Percentiles rank a stretch among this genome's conserved stretches.
Evolutionary conservation across 768 basidiomycete species (phyloP).

Genomic region (Pleurotus eryngii): DNA sequence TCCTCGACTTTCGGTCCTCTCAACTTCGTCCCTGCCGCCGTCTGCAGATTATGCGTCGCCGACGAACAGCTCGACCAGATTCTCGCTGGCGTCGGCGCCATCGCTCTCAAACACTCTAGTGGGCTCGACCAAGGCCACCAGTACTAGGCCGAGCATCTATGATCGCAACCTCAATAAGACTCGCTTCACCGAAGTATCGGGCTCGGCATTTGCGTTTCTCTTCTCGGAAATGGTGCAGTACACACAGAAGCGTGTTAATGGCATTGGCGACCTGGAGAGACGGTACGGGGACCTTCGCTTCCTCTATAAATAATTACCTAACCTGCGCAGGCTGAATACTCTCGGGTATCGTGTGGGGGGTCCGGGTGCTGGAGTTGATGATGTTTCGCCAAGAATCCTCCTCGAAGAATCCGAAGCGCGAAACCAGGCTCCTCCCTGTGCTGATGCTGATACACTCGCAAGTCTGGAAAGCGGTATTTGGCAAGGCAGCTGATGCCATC

Average conservation of each 20-base stretch:
- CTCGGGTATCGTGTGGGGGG: conserved; percentile 93
- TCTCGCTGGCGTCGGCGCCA: conserved; percentile 62
- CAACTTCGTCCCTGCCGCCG: conserved; percentile 51
- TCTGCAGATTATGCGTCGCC: conserved; percentile 53
- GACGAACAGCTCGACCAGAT: conserved; percentile 59
- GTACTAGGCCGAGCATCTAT: conserved; percentile 73
- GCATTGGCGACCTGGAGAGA: conserved; percentile 93
- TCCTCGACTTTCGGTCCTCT: conserved; percentile 67
- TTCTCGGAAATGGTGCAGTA: conserved; percentile 95
- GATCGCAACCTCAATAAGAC: conserved; percentile 89
- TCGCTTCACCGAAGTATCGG: conserved; percentile 77
- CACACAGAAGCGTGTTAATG: conserved; percentile 91
- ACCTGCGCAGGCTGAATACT: conserved; percentile 70
- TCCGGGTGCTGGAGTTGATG: conserved; percentile 83
- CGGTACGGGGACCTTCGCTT: conserved; percentile 43
- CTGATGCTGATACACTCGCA: conserved; percentile 95
- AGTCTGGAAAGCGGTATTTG: conserved; percentile 93
- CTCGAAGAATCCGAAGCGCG: conserved; percentile 89
- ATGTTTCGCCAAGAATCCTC: conserved; percentile 73
- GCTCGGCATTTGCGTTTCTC: conserved; percentile 82
- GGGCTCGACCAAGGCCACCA: conserved; percentile 31
- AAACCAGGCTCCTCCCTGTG: conserved; percentile 85
- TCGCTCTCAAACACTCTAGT: conserved; percentile 40
- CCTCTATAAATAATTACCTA: conserved; percentile 8
- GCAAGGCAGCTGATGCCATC: conserved; percentile 89